A percentile compares a stretch with the other conserved stretches of the same genome.
phyloP scores from a whole-genome alignment of 495 filamentous ascomycete genomes.

The Penicillium soppii region DNA sequence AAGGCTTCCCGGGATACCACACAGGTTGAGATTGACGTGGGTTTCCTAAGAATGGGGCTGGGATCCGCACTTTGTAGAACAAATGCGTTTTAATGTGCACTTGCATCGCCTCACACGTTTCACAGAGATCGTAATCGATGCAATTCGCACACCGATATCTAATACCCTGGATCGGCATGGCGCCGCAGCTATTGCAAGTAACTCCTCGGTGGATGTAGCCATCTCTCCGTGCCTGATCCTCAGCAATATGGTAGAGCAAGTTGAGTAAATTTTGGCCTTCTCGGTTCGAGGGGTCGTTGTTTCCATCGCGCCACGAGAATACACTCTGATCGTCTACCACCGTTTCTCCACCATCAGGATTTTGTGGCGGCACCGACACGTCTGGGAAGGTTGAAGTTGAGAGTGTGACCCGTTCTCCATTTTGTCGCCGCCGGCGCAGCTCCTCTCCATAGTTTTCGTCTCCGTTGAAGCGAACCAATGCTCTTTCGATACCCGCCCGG shows the following conservation, averaged over 20 bases:
- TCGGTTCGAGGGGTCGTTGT: constrained; percentile 53
- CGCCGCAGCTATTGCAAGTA: constrained; percentile 82
- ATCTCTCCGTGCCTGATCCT: constrained; percentile 76
- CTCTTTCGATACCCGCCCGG: constrained; percentile 40
- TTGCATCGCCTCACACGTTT: constrained; percentile 81
- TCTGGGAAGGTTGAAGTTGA: constrained; percentile 46
- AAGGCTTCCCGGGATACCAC: constrained; percentile 89
- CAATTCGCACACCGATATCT: constrained; percentile 92
- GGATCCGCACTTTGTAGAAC: constrained; percentile 88
- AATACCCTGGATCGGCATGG: constrained; percentile 85
- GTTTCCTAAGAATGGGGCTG: constrained; percentile 65
- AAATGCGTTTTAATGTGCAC: constrained; percentile 89
- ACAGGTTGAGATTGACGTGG: constrained; percentile 70
- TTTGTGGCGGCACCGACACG: constrained; percentile 44
- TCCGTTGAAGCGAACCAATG: constrained; percentile 40
- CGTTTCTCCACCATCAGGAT: constrained; percentile 53
- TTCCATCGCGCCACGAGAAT: constrained; percentile 54
- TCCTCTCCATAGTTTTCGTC: constrained; percentile 46
- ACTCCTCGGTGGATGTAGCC: constrained; percentile 95
- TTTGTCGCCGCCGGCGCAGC: constrained; percentile 42
- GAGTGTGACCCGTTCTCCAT: constrained; percentile 42
- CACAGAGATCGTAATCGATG: constrained; percentile 86
- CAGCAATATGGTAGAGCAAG: constrained; percentile 74
- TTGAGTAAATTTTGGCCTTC: constrained; percentile 72
- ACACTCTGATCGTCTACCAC: constrained; percentile 60